Percentiles rank a stretch among this genome's conserved stretches.
phyloP scores from a whole-genome alignment of 495 filamentous ascomycete genomes.

The Talaromyces stipitatus region DNA sequence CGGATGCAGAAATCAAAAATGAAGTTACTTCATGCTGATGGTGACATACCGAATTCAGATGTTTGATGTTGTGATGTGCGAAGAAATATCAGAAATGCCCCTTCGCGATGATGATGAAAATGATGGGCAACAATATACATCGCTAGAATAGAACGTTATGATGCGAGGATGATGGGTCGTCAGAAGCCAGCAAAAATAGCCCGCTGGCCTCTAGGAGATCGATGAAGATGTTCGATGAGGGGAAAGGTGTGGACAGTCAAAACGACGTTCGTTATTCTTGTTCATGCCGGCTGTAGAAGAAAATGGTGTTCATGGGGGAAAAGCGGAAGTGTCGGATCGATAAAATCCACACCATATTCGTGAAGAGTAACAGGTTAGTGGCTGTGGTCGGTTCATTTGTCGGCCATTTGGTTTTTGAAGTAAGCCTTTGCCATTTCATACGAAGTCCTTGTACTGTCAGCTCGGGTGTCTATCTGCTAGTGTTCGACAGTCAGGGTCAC shows the following conservation, averaged over 20 bases:
- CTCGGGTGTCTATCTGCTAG: neutral
- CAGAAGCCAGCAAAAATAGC: neutral
- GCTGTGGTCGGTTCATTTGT: constrained; percentile 2
- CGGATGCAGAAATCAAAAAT: neutral
- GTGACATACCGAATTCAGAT: neutral
- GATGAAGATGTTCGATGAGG: neutral
- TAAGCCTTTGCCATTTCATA: constrained; percentile 77
- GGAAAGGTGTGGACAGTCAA: neutral
- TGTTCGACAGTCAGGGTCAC: constrained; percentile 22
- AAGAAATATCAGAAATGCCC: neutral
- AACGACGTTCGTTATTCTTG: neutral
- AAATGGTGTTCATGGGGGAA: neutral
- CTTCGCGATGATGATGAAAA: neutral
- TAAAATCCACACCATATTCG: neutral
- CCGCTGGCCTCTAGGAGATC: neutral
- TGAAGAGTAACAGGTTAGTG: neutral
- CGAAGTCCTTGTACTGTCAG: constrained; percentile 48
- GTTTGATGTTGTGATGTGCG: neutral
- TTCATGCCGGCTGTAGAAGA: neutral
- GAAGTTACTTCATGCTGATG: neutral
- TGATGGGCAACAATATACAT: constrained; percentile 4
- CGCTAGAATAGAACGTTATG: neutral
- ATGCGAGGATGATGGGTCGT: neutral
- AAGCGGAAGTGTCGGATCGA: neutral
- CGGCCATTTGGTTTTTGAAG: constrained; percentile 43